Base-by-base conservation (phyloP, 2,329 filamentous ascomycete species). In the Grosmannia serpens region DNA sequence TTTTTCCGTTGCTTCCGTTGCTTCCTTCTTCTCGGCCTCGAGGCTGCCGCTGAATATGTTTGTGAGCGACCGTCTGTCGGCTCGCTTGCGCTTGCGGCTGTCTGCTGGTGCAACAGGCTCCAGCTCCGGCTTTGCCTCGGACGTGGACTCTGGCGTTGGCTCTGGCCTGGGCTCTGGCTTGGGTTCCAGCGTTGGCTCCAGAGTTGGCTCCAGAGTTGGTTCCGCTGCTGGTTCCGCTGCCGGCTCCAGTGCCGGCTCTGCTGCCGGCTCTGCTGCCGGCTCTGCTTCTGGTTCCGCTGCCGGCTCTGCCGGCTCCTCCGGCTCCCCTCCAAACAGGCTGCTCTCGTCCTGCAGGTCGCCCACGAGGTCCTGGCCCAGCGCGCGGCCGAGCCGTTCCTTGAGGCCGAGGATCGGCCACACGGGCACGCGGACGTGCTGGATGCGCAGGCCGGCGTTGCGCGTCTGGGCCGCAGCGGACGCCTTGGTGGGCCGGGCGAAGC, bases 371-470 rank as follows among this genome's bases (percentile, higher is more conserved):
- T 69, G 67, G 9, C 80, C 80, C 0, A 84, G 68, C 3, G 78
- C 80, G 61, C 74, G 74, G 46, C 77, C 78, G 0, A 84, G 70
- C 7, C 81, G 75, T 65, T 83, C 79, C 60, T 77, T 76, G 8
- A 84, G 71, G 4, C 80, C 80, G 0, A 80, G 65, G 7, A 82
- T 72, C 0, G 81, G 81, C 78, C 78, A 83, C 29, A 78, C 71
- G 0, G 77, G 75, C 2, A 83, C 77, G 9, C 72, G 72, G 2
- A 71, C 70, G 65, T 77, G 76, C 38, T 75, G 70, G 24, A 83
- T 76, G 41, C 69, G 69, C 60, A 83, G 68, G 2, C 73, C 72
- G 3, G 65, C 62, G 15, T 56, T 52, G 10, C 58, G 47, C 20
- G 52, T 26, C 24, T 4, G 31, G 9, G 17, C 11, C 2, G 29